Evolutionary conservation across 148 eudicot genomes (phyloP).

Genomic region (Rhododendron williamsianum): DNA sequence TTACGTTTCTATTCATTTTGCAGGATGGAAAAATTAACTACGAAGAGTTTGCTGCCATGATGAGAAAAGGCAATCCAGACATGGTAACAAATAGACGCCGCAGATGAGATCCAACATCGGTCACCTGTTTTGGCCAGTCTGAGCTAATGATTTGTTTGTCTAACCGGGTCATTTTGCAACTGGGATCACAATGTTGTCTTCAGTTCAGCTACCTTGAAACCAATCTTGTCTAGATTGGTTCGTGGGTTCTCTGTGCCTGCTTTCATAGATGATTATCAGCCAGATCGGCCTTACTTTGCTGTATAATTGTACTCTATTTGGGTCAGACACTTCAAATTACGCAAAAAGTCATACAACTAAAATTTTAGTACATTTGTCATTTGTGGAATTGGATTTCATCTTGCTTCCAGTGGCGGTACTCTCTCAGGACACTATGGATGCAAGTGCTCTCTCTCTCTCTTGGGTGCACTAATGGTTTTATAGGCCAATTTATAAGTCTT

Average conservation of each 20-base stretch:
- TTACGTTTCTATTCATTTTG: conserved; percentile 5
- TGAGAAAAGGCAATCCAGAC: conserved; percentile 92
- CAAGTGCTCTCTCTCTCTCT: background rate
- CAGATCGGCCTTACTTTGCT: background rate
- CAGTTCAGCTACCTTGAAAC: background rate
- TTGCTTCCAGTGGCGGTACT: background rate
- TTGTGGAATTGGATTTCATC: background rate
- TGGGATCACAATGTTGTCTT: background rate
- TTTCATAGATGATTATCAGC: background rate
- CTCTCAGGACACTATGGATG: background rate
- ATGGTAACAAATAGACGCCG: conserved; percentile 53
- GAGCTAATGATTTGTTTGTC: conserved; percentile 1
- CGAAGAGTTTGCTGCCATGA: conserved; percentile 94
- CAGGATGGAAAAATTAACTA: conserved; percentile 95
- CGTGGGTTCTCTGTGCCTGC: background rate
- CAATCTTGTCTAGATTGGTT: conserved; percentile 5
- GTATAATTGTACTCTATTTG: background rate
- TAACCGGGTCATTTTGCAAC: no score
- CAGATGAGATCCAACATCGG: conserved; percentile 26
- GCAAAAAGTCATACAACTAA: background rate
- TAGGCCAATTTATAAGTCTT: background rate
- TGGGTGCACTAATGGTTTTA: background rate
- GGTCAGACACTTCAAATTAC: background rate
- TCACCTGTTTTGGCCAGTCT: background rate
- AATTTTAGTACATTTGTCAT: background rate